These are phyloP conservation scores for Penicillium brevicompactum DNA, from an alignment of 2,329 filamentous ascomycete species.

Conservation along the genomic window DNA sequence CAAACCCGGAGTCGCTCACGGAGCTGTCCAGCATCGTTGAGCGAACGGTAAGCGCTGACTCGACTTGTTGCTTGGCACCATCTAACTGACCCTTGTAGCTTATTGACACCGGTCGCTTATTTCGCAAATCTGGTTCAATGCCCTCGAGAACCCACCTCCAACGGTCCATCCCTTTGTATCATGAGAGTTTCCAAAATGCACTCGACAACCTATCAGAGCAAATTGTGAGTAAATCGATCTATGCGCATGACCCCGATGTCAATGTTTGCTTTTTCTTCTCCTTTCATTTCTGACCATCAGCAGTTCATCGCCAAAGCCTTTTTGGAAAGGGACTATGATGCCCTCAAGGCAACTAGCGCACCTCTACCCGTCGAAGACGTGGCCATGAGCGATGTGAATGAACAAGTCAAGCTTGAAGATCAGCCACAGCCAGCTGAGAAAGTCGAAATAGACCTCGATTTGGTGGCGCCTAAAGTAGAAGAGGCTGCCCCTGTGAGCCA, in stretches of 20 bases:
- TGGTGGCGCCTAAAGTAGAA: slow-evolving; percentile 21
- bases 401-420: slow-evolving; percentile 16
- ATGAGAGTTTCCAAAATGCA: slow-evolving; percentile 43
- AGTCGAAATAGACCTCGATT: slow-evolving; percentile 14
- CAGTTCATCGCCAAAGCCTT: slow-evolving; percentile 48
- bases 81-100: slow-evolving; percentile 35
- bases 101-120: slow-evolving; percentile 45
- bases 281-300: slow-evolving; percentile 6
- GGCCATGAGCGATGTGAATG: slow-evolving; percentile 29
- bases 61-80: slow-evolving; percentile 4
- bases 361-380: slow-evolving; percentile 32
- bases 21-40: slow-evolving; percentile 13
- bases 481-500: slow-evolving; percentile 11
- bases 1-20: slow-evolving; percentile 9
- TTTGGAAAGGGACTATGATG: slow-evolving; percentile 45
- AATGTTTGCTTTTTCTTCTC: slow-evolving; percentile 4
- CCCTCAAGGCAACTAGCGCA: slow-evolving; percentile 35
- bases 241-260: neutral
- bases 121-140: slow-evolving; percentile 39
- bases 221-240: slow-evolving; percentile 36
- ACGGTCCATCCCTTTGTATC: slow-evolving; percentile 38
- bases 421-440: slow-evolving; percentile 21
- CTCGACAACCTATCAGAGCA: slow-evolving; percentile 45
- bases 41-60: slow-evolving; percentile 8
- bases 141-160: slow-evolving; percentile 39